These are phyloP conservation scores for Hippophae tibetana DNA, from an alignment of 306 rosid species.

Conservation along the genomic window DNA sequence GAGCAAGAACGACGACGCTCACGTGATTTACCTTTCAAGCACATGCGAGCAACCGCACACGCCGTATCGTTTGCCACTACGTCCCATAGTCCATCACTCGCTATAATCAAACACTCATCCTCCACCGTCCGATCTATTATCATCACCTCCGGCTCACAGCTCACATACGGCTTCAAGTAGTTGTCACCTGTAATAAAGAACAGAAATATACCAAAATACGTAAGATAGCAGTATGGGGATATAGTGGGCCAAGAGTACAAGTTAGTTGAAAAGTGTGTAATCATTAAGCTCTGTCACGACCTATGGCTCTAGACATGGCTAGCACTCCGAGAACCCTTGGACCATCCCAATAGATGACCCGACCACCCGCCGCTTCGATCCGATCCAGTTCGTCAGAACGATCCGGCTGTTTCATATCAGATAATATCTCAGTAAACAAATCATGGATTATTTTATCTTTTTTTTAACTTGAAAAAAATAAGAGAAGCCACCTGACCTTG, in stretches of 20 bases:
- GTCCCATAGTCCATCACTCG: conserved; percentile 64
- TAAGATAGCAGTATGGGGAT: not conserved
- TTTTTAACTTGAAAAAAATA: too few species aligned
- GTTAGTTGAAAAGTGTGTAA: not conserved
- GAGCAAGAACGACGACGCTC: conserved; percentile 6
- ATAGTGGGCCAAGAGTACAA: not conserved
- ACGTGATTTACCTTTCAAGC: conserved; percentile 21
- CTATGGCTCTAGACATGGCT: conserved; percentile 68
- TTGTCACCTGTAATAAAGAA: conserved; percentile 36
- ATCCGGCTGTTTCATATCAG: conserved; percentile 40
- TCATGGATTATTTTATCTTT: too few species aligned
- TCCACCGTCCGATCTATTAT: conserved; percentile 44
- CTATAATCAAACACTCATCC: conserved; percentile 48
- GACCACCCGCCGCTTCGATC: conserved; percentile 52
- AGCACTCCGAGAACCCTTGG: conserved; percentile 64
- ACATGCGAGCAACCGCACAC: conserved; percentile 52
- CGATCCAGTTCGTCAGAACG: conserved; percentile 53
- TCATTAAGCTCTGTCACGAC: conserved; percentile 7
- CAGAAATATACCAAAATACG: too few species aligned
- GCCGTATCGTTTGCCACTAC: conserved; percentile 56
- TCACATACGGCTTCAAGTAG: conserved; percentile 56
- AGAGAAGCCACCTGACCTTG: conserved; percentile 29
- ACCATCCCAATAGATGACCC: conserved; percentile 58
- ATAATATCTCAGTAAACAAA: not conserved
- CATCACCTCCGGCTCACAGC: conserved; percentile 54